Base-by-base conservation (phyloP, 148 eudicot species). In the Dianthus caryophyllus region DNA sequence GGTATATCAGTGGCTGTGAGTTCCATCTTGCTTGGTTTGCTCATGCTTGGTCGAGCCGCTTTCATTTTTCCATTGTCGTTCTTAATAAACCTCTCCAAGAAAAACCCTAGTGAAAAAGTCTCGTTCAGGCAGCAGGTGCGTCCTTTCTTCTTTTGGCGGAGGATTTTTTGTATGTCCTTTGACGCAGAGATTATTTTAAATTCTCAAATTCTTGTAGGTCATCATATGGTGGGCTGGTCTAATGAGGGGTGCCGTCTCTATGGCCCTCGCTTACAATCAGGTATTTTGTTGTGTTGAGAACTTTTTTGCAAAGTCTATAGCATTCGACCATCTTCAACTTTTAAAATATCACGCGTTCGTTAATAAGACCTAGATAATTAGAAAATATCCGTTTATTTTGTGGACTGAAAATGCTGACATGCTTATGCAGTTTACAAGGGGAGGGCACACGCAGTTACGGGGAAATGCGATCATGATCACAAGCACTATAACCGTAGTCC, bases 181-280 rank as follows among this genome's bases (percentile, higher is more conserved):
- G 9, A 44, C 70, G 33, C 16, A 30, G 6, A 26, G 10, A 22
- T 31, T 26, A 9, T 58, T 3, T 47, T 27, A 17, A 12, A 6
- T 10, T 61, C 26, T 57, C 33, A 24, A 15, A 24, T 36, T 64
- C 57, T 55, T 62, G 21, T 76, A 93, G 98, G 75, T 90, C 55
- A 79, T 80, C 16, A 85, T 93, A 63, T 93, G 98, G 98, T 93
- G 98, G 98, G 96, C 97, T 63, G 97, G 97, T 80, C 85, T 92
- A 50, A 92, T 92, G 90, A 76, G 97, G 80, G 97, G 98, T 17
- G 96, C 98, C 29, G 99, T 94, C 16, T 94, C 99, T 21, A 88
- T 94, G 83, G 99, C 99, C 16, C 86, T 94, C 70, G 96, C 97
- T 77, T 94, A 94, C 77, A 88, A 88, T 75, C 90, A 94, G 96